Evolutionary conservation across 306 rosid genomes (phyloP), one percentile per base, ranked within the genome.

Genomic region (Senna siamea): DNA sequence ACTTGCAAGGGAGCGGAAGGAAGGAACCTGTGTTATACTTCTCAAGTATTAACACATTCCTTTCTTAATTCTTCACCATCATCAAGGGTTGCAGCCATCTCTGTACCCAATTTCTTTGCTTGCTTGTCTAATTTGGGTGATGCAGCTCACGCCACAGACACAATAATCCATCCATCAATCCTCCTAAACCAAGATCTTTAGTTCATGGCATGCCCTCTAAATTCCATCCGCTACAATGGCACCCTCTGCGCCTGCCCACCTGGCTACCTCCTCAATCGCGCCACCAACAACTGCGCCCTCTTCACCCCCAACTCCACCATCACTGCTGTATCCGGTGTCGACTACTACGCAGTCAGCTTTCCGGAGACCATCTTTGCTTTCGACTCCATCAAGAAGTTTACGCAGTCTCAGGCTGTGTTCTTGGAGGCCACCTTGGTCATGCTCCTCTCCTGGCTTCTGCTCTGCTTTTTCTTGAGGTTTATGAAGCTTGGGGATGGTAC

Each of bases 331-430:
- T 7, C 81, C 4, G 95, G 96, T 2, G 79, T 87, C 17, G 86
- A 85, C 66, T 75, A 26, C 80, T 80, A 86, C 70, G 66, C 93
- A 5, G 5, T 88, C 51, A 81, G 77, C 22, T 86, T 95, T 43
- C 96, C 97, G 0, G 82, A 72, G 77, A 86, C 82, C 30, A 46
- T 95, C 62, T 82, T 86, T 79, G 87, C 79, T 46, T 88, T 94
- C 59, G 96, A 92, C 62, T 64, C 90, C 55, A 84, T 95, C 47
- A 92, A 78, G 88, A 95, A 88, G 88, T 85, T 95, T 70, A 90
- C 99, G 11, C 95, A 92, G 81, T 95, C 98, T 18, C 99, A 95
- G 82, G 97, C 99, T 47, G 90, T 92, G 78, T 95, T 95, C 86
- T 85, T 95, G 82, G 92, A 95, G 71, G 96, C 92, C 59, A 95